phyloP scores from a whole-genome alignment of 495 filamentous ascomycete genomes.

The Aspergillus campestris region DNA sequence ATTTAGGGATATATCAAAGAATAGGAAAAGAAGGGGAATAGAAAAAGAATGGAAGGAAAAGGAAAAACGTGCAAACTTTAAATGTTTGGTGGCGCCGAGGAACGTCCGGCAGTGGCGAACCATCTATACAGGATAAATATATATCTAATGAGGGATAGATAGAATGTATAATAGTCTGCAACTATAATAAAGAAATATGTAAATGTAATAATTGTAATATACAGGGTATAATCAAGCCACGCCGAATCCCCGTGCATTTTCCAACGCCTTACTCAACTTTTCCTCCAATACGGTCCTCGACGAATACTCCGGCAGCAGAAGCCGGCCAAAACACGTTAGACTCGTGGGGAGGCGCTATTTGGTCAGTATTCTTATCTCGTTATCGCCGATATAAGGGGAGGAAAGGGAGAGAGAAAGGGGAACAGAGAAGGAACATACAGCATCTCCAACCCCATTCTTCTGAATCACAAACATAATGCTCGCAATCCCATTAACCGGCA shows the following conservation, averaged over 20 bases:
- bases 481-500: slow-evolving; percentile 75
- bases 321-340: slow-evolving; percentile 81
- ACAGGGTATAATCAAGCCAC: slow-evolving; percentile 36
- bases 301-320: slow-evolving; percentile 77
- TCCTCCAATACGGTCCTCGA: slow-evolving; percentile 57
- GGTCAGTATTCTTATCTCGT: too few relatives aligned
- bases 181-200: slow-evolving; percentile 4
- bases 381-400: slow-evolving; percentile 2
- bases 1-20: too few relatives aligned
- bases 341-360: slow-evolving; percentile 62
- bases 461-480: slow-evolving; percentile 77
- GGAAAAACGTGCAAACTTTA: too few relatives aligned
- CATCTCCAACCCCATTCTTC: slow-evolving; percentile 62
- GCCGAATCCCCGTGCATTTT: slow-evolving; percentile 92
- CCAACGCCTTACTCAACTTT: slow-evolving; percentile 72
- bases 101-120: too few relatives aligned
- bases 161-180: neutral
- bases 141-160: too few relatives aligned
- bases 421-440: slow-evolving; percentile 22
- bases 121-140: too few relatives aligned
- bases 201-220: too few relatives aligned
- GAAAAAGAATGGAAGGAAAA: neutral
- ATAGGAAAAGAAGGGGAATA: neutral
- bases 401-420: neutral
- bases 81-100: too few relatives aligned